Base-by-base conservation (phyloP, 2,329 filamentous ascomycete genomes). In the Sporothrix luriei region DNA sequence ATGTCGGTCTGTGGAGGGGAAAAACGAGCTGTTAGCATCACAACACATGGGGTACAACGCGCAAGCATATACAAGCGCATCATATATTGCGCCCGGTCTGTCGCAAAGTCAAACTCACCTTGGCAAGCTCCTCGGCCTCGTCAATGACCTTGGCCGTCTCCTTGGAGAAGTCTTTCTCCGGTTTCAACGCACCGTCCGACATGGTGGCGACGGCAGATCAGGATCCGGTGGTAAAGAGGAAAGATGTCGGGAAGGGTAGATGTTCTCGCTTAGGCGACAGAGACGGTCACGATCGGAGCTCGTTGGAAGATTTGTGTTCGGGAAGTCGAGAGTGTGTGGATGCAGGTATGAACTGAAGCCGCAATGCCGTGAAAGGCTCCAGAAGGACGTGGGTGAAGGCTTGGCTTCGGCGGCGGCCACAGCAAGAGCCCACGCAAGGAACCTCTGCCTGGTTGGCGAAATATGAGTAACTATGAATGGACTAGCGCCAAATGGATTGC, bases 141-240 rank as follows among this genome's bases (percentile, higher is more conserved):
- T 93, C 91, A 75, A 99, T 89, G 82, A 92, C 88, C 82, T 91
- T 88, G 85, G 98, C 94, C 77, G 92, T 93, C 82, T 98, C 94
- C 84, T 97, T 97, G 78, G 92, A 91, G 88, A 92, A 97, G 89
- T 99, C 95, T 90, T 97, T 97, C 85, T 99, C 95, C 78, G 94
- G 92, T 88, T 96, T 97, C 81, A 95, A 82, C 77, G 86, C 82
- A 81, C 88, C 88, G 82, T 93, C 91, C 77, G 93, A 91, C 93
- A 97, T 97, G 79, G 74, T 85, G 80, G 76, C 55, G n/a, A 33
- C 11, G 43, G 40, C 26, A 33, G 24, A n/a, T 38, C 54, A 57
- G 54, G 54, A 21, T 38, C 29, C 16, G 6, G 33, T 26, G 26
- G 2, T 19, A 69, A 7, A 19, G 6, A n/a, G 55, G 9, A 21